Evolutionary conservation across 805 yeast genomes (phyloP), one percentile per base, ranked within the genome.

Genomic region (Brettanomyces nanus): DNA sequence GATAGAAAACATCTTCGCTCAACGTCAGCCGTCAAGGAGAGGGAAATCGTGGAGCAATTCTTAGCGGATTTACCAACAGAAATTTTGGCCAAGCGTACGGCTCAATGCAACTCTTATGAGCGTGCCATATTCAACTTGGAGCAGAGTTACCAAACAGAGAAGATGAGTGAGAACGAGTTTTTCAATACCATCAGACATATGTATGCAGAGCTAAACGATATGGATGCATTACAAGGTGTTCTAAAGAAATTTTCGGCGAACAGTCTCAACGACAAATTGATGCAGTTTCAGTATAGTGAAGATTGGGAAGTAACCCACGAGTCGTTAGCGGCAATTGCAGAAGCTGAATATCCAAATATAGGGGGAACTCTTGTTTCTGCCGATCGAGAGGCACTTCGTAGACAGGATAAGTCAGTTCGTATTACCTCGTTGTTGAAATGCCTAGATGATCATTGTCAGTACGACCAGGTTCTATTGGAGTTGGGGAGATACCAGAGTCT

Each of bases 241-340:
- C 62, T 89, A 40, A 77, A 84, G 42, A 71, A 71, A 42, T 80
- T 85, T 47, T 77, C 95, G 0, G 71, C 81, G 0, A 73, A 76
- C 29, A 75, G 77, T 45, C 61, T 86, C 31, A 71, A 75, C n/a
- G 89, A 87, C 43, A 84, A 85, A 52, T 70, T 89, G 19, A 66
- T 78, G 5, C 85, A 85, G 41, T 77, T 90, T 37, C 92, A 86
- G 47, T 87, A 84, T 47, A 79, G 85, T 35, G 86, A 84, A 29
- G 81, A 81, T 49, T 87, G 96, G 95, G 69, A 77, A 29, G 71
- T 85, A 49, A 95, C 96, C 0, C 83, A 85, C 44, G 87, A 85
- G 43, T 85, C 95, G 27, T 80, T 85, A 47, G 79, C 78, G 33
- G 84, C 80, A 0, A 58, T 82, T 32, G 75, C 84, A 3, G 66